Evolutionary conservation across 441 rosid genomes (phyloP).

Genomic region (Populus hybrid): DNA sequence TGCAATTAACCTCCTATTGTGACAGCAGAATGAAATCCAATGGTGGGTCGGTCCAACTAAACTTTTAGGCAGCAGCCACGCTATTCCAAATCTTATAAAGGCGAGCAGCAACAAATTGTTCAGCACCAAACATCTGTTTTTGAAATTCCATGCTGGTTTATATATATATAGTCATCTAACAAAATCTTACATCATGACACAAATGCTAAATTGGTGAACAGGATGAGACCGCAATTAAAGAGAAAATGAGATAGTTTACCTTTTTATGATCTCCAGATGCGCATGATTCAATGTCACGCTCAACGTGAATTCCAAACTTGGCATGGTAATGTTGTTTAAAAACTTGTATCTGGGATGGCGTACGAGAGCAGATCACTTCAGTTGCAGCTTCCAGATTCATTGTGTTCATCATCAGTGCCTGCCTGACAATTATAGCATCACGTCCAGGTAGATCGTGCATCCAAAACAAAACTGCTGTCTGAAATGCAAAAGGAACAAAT

Average conservation of each 20-base stretch:
- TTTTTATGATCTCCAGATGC: conserved; percentile 53
- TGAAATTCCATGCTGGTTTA: neutral
- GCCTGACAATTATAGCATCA: conserved; percentile 46
- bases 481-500: neutral
- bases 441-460: conserved; percentile 61
- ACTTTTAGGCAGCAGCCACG: neutral
- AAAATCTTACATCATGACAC: neutral
- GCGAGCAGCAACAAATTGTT: neutral
- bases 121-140: neutral
- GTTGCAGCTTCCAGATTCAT: conserved; percentile 36
- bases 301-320: conserved; percentile 40
- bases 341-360: conserved; percentile 55
- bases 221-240: neutral
- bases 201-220: neutral
- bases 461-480: conserved; percentile 64
- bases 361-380: conserved; percentile 64
- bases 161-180: neutral
- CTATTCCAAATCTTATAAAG: neutral
- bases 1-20: neutral
- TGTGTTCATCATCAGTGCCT: conserved; percentile 19
- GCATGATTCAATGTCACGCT: conserved; percentile 40
- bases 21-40: neutral
- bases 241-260: conserved; percentile 19
- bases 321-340: conserved; percentile 53
- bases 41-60: neutral